Conservation (phyloP, 805 yeast species). For the Schwanniomyces vanrijiae region DNA sequence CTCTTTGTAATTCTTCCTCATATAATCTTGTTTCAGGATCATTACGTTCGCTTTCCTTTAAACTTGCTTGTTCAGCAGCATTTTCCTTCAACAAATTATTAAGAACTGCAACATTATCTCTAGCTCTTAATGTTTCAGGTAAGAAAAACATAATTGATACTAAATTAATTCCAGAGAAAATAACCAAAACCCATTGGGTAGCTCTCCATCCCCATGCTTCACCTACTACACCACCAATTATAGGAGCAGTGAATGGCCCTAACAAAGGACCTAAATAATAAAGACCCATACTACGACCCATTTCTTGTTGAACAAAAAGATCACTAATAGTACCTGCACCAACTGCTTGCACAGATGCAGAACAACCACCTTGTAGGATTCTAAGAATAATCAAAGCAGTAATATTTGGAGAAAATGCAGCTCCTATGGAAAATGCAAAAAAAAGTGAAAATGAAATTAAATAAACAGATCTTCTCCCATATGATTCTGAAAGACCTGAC, state of each 20-base stretch:
- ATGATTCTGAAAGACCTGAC: constrained; percentile 74
- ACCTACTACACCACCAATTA: constrained; percentile 72
- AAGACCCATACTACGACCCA: constrained; percentile 80
- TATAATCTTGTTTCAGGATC: constrained; percentile 2
- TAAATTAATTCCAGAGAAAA: constrained; percentile 56
- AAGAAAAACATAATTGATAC: constrained; percentile 52
- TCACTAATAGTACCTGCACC: constrained; percentile 90
- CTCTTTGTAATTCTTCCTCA: constrained; percentile 25
- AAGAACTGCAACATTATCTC: constrained; percentile 48
- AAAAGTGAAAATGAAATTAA: constrained; percentile 64
- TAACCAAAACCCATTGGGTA: constrained; percentile 81
- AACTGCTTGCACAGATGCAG: constrained; percentile 83
- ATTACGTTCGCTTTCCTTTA: neutral
- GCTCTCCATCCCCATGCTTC: constrained; percentile 83
- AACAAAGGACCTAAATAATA: constrained; percentile 79
- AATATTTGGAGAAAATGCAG: constrained; percentile 64
- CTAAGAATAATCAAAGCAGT: constrained; percentile 66
- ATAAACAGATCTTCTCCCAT: constrained; percentile 76
- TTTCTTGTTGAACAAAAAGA: constrained; percentile 59
- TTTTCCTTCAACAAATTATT: constrained; percentile 1
- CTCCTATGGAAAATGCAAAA: constrained; percentile 68
- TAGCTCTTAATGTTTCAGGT: constrained; percentile 78
- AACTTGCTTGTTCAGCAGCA: constrained; percentile 2
- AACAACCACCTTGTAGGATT: constrained; percentile 73
- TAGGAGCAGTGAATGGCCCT: constrained; percentile 81